phyloP scores from a whole-genome alignment of 441 rosid species.

The Cnidoscolus chayamansa region DNA sequence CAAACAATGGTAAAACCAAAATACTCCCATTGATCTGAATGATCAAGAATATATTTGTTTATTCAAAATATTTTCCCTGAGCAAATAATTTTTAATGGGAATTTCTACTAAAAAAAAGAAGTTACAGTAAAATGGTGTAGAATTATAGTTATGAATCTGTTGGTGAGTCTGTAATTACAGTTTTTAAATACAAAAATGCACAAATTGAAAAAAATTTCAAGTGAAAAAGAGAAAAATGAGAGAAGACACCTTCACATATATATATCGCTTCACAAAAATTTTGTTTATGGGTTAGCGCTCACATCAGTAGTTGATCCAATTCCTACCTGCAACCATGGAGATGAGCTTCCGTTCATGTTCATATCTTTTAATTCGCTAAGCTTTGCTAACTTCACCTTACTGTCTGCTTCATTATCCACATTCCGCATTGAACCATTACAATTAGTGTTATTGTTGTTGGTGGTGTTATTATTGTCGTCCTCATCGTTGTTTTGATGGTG shows the following conservation, averaged over 20 bases:
- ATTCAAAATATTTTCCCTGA: background rate
- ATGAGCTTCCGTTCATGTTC: slow-evolving; percentile 45
- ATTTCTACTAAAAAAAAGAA: background rate
- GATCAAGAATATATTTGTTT: background rate
- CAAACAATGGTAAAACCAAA: background rate
- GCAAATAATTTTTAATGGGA: background rate
- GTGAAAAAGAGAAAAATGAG: background rate
- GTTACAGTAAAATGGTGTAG: slow-evolving; percentile 18
- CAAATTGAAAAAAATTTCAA: background rate
- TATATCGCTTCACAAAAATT: background rate
- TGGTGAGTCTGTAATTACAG: slow-evolving; percentile 33
- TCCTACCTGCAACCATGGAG: slow-evolving; percentile 85
- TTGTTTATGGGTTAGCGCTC: slow-evolving; percentile 29
- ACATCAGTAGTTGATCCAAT: slow-evolving; percentile 48
- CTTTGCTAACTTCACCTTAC: slow-evolving; percentile 59
- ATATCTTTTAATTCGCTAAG: slow-evolving; percentile 60
- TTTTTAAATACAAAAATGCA: slow-evolving; percentile 21
- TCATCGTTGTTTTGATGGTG: slow-evolving; percentile 19
- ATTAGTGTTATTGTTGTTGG: slow-evolving; percentile 8
- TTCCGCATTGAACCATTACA: slow-evolving; percentile 22
- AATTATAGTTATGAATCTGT: slow-evolving; percentile 15
- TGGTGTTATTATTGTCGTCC: slow-evolving; percentile 10
- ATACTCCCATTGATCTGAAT: background rate
- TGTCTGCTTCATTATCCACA: slow-evolving; percentile 58
- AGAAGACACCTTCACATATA: background rate